These are phyloP conservation scores for Hymenoscyphus fructigenus DNA, from an alignment of 2,329 filamentous ascomycete species.

Conservation along the genomic window DNA sequence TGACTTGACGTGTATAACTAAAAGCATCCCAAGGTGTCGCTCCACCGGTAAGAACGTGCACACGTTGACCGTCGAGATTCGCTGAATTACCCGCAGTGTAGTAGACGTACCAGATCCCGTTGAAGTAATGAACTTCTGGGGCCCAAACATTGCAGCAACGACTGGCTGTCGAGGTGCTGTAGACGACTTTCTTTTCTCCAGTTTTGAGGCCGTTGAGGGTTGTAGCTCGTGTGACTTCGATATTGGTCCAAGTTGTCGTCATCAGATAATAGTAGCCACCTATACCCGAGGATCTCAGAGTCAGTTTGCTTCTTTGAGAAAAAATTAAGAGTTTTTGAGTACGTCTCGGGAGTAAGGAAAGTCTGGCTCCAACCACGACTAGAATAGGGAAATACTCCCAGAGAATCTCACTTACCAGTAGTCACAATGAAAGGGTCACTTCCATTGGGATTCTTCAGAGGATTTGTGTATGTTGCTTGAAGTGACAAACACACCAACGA, in stretches of 20 bases:
- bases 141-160: slow-evolving; percentile 37
- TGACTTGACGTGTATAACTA: background rate
- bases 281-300: too few species aligned
- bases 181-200: slow-evolving; percentile 50
- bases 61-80: background rate
- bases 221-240: slow-evolving; percentile 53
- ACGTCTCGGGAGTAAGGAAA: too few species aligned
- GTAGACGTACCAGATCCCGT: background rate
- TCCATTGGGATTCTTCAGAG: slow-evolving; percentile 49
- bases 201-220: slow-evolving; percentile 57
- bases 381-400: too few species aligned
- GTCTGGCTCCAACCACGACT: too few species aligned
- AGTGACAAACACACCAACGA: background rate
- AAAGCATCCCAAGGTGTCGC: background rate
- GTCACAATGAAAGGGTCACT: slow-evolving; percentile 41
- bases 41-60: background rate
- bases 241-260: slow-evolving; percentile 45
- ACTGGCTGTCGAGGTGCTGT: slow-evolving; percentile 45
- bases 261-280: background rate
- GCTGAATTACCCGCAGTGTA: background rate
- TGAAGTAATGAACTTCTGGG: background rate
- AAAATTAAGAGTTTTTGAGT: too few species aligned
- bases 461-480: slow-evolving; percentile 47
- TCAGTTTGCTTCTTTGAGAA: too few species aligned
- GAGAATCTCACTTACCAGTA: background rate